phyloP scores from a whole-genome alignment of 1,139 yeast species.

The Pichia sp. region DNA sequence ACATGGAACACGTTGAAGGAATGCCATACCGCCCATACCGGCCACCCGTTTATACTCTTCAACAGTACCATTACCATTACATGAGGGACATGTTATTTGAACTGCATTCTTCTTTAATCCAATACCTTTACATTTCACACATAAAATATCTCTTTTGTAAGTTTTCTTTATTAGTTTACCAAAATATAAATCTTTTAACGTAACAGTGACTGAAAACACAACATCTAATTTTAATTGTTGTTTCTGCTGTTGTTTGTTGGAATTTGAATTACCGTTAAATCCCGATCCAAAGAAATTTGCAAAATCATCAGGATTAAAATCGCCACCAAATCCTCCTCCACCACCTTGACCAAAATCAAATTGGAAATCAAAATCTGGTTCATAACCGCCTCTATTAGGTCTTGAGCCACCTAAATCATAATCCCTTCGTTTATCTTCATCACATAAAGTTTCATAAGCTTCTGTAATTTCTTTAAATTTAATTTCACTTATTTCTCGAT shows the following conservation, averaged over 20 bases:
- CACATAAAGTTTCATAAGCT: conserved; percentile 85
- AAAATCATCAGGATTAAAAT: conserved; percentile 60
- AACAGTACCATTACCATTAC: conserved; percentile 68
- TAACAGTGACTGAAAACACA: conserved; percentile 52
- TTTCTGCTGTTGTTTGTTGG: conserved; percentile 3
- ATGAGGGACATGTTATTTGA: conserved; percentile 45
- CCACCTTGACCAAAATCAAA: conserved; percentile 9
- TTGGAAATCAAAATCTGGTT: conserved; percentile 12
- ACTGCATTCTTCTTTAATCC: conserved; percentile 66
- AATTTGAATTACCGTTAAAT: conserved; percentile 28
- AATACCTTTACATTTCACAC: conserved; percentile 64
- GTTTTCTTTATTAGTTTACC: conserved; percentile 78
- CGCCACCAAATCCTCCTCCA: conserved; percentile 19
- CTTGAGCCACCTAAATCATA: conserved; percentile 58
- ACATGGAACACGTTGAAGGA: conserved; percentile 61
- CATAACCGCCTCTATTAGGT: conserved; percentile 4
- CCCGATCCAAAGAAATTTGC: conserved; percentile 56
- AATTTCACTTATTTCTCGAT: conserved; percentile 74
- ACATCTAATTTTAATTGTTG: conserved; percentile 45
- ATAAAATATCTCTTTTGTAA: conserved; percentile 65
- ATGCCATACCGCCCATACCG: conserved; percentile 56
- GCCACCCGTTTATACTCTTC: conserved; percentile 61
- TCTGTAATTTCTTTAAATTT: conserved; percentile 89
- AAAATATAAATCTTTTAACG: conserved; percentile 69
- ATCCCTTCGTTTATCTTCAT: conserved; percentile 75